Base-by-base conservation (phyloP, 1,284 basidiomycete genomes). In the Volvariella volvacea region DNA sequence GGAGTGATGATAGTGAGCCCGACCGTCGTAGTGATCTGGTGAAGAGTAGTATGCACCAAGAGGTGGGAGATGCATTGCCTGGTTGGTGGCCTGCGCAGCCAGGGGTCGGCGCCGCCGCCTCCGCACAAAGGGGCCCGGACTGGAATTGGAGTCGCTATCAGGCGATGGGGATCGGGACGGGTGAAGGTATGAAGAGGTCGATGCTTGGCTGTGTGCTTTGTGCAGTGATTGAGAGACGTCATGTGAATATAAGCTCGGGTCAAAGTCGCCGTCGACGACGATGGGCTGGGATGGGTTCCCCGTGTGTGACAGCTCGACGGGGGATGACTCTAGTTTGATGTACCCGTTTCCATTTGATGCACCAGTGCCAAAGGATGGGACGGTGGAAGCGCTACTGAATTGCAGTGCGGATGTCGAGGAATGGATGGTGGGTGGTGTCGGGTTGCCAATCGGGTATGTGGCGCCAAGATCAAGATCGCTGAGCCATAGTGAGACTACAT, bases 401-500 rank as follows among this genome's bases (percentile, higher is more conserved):
- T n/a, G n/a, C 41, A 25, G 50, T 38, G 28, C 9, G n/a, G 30
- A n/a, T 31, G 30, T 9, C 30, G 30, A 9, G n/a, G 30, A 31
- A 9, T 9, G 30, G n/a, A 9, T 9, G 30, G 30, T 31, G 9
- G 30, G 30, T n/a, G 9, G 30, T 9, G 30, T 9, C 9, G 9
- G 9, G 9, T 9, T n/a, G 30, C 9, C 9, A 31, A 31, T 31
- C n/a, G 9, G 9, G 9, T 9, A 9, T n/a, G 30, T 31, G 9
- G 30, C 30, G 21, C 50, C 50, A 10, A 70, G 50, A 34, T 72
- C 73, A 19, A 75, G 62, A 40, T 75, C 68, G 43, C 70, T 65
- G 9, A 83, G 66, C 78, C 80, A 86, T 31, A 81, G 70, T 40
- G 71, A 62, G 3, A 71, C 64, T 30, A 82, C 66, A 50, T 81